These are phyloP conservation scores for Fusarium sp. DNA, from an alignment of 2,329 filamentous ascomycete genomes.

Conservation along the genomic window DNA sequence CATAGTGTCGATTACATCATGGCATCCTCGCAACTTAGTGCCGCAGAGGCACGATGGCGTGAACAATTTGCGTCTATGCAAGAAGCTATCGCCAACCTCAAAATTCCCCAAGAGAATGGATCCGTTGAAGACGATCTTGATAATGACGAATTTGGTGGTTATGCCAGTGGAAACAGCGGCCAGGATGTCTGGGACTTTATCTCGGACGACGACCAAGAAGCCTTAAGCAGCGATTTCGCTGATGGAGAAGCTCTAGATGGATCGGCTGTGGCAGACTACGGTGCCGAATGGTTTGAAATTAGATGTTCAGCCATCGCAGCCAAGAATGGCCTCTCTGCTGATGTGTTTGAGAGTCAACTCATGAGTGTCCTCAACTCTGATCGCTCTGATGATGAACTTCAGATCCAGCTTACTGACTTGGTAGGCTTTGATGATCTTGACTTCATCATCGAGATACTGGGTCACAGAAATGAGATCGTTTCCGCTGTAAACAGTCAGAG, in stretches of 20 bases:
- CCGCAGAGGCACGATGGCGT: slow-evolving; percentile 76
- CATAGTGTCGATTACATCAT: slow-evolving; percentile 38
- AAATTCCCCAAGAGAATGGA: slow-evolving; percentile 53
- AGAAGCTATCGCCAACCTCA: slow-evolving; percentile 79
- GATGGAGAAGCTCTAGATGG: slow-evolving; percentile 50
- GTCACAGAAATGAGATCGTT: slow-evolving; percentile 75
- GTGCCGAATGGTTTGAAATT: slow-evolving; percentile 73
- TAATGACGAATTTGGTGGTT: slow-evolving; percentile 70
- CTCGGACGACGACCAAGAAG: slow-evolving; percentile 75
- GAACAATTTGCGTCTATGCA: slow-evolving; percentile 87
- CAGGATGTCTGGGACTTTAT: slow-evolving; percentile 96
- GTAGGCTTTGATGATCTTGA: slow-evolving; percentile 94
- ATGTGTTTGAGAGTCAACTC: slow-evolving; percentile 81
- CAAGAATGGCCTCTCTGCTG: slow-evolving; percentile 72
- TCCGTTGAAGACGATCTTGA: slow-evolving; percentile 60
- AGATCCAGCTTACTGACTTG: slow-evolving; percentile 87
- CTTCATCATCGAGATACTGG: slow-evolving; percentile 89
- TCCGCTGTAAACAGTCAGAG: slow-evolving; percentile 51
- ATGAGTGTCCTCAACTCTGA: slow-evolving; percentile 75
- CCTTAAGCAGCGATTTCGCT: slow-evolving; percentile 72
- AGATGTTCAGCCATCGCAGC: slow-evolving; percentile 74
- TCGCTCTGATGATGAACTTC: slow-evolving; percentile 83
- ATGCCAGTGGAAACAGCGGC: slow-evolving; percentile 67
- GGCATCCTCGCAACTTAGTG: slow-evolving; percentile 48
- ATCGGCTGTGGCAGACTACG: slow-evolving; percentile 53